phyloP scores from a whole-genome alignment of 768 basidiomycete genomes.

The Leucosporidium scottii region DNA sequence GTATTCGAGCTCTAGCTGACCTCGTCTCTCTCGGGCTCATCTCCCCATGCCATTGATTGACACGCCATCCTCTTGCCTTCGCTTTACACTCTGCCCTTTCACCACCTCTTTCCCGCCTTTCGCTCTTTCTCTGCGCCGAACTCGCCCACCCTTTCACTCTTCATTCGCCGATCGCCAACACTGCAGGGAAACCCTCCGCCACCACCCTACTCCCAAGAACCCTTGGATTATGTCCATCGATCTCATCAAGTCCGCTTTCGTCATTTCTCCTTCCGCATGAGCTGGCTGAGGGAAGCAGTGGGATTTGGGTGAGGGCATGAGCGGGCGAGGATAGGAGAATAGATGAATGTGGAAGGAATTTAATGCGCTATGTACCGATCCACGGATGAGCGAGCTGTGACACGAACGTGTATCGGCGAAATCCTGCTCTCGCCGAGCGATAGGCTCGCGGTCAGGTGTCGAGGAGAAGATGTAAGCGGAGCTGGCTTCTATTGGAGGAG shows the following conservation, averaged over 20 bases:
- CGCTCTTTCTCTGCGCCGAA: not conserved
- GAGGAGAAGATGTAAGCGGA: too few relatives aligned
- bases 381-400: too few relatives aligned
- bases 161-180: not conserved
- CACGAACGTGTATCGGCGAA: too few relatives aligned
- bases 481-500: too few relatives aligned
- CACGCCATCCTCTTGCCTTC: too few relatives aligned
- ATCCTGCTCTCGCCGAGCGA: too few relatives aligned
- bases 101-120: not conserved
- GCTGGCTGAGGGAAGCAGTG: not conserved
- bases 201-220: constrained; percentile 32
- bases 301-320: too few relatives aligned
- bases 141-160: too few relatives aligned
- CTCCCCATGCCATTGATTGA: not conserved
- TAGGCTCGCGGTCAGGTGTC: too few relatives aligned
- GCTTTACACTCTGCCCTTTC: too few relatives aligned
- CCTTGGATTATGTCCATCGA: constrained; percentile 31
- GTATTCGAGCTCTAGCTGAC: not conserved
- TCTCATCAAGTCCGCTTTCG: not conserved
- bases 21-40: not conserved
- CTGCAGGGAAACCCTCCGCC: constrained; percentile 19
- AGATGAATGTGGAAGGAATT: not conserved
- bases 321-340: too few relatives aligned
- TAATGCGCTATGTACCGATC: too few relatives aligned
- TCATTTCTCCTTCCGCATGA: not conserved